Evolutionary conservation across 179 eudicot species (phyloP), one percentile per base, ranked within the genome.

Genomic region (Patellifolia procumbens): DNA sequence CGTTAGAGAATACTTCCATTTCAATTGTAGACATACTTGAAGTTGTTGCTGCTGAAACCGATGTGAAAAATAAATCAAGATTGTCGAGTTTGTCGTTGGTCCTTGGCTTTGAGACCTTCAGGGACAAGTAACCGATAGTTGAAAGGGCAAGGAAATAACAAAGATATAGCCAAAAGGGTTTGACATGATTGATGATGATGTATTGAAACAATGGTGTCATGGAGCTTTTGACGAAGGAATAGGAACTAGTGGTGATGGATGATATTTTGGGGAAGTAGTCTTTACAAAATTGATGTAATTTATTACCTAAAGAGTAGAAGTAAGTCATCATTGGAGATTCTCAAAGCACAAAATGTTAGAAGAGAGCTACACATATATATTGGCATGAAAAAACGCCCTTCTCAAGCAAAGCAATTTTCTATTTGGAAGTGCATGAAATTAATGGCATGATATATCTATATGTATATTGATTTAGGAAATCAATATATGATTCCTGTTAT

Each of bases 21-120:
- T 89, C 98, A 0, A 93, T 82, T 0, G 89, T 80, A 31, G 94
- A 84, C 92, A 93, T 87, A 79, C 97, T 93, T 1, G 98, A 89
- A 7, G 83, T 86, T 0, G 98, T 87, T 37, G 84, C 3, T 1
- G 97, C 89, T 0, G 92, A 89, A 4, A 91, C 92, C 0, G 92
- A 85, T 6, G 92, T 91, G 82, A 89, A 93, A 62, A 89, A 77
- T 28, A 91, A 28, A 69, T 92, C 91, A 12, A 89, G 26, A 66
- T 84, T 77, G 15, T 72, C 63, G 8, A 81, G 91, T 15, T 4
- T 46, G 55, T 73, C 79, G 17, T 7, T 19, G 10, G 81, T 80
- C 75, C 89, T 88, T 17, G 86, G 82, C 59, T 78, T 82, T 35
- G 76, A 45, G 39, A 67, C 48, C 71, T 77, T 85, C 28, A 92